Conservation (phyloP, 2,329 filamentous ascomycete species). For the Paraphaeosphaeria minitans region DNA sequence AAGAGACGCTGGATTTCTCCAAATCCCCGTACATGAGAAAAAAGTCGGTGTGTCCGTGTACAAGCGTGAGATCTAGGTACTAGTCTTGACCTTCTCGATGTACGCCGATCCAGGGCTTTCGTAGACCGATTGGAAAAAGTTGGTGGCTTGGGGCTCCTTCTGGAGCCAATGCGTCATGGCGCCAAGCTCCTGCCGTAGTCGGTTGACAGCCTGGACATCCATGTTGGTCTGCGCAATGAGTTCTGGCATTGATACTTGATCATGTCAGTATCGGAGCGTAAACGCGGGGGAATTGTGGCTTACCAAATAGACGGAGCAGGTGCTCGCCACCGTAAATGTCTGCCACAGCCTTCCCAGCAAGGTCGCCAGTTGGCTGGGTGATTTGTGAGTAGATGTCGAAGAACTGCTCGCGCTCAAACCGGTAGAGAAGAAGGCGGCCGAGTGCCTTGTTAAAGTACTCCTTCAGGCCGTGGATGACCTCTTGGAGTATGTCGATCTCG, state of each 20-base stretch:
- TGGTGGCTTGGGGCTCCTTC: constrained; percentile 66
- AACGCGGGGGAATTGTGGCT: constrained; percentile 26
- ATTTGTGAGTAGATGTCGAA: constrained; percentile 75
- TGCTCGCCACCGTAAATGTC: constrained; percentile 95
- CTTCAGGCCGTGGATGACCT: constrained; percentile 82
- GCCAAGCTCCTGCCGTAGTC: constrained; percentile 84
- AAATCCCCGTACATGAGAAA: neutral
- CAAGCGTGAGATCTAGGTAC: constrained; percentile 22
- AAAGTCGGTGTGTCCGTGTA: neutral
- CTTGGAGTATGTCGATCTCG: constrained; percentile 84
- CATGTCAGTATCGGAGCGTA: constrained; percentile 9
- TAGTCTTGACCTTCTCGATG: constrained; percentile 65
- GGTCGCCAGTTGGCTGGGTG: constrained; percentile 64
- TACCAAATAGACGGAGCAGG: constrained; percentile 85
- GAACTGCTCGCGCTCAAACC: constrained; percentile 90
- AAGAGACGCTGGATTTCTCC: neutral
- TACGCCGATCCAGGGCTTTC: constrained; percentile 75
- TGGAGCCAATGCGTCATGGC: constrained; percentile 87
- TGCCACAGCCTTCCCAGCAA: constrained; percentile 71
- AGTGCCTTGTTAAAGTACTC: constrained; percentile 95
- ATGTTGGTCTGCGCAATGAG: constrained; percentile 97
- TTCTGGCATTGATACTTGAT: constrained; percentile 82
- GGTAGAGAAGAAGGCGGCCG: constrained; percentile 88
- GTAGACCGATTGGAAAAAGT: constrained; percentile 79
- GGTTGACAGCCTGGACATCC: constrained; percentile 87